Evolutionary conservation across 2,329 filamentous ascomycete genomes (phyloP), one percentile per base, ranked within the genome.

Genomic region (Scedosporium boydii): DNA sequence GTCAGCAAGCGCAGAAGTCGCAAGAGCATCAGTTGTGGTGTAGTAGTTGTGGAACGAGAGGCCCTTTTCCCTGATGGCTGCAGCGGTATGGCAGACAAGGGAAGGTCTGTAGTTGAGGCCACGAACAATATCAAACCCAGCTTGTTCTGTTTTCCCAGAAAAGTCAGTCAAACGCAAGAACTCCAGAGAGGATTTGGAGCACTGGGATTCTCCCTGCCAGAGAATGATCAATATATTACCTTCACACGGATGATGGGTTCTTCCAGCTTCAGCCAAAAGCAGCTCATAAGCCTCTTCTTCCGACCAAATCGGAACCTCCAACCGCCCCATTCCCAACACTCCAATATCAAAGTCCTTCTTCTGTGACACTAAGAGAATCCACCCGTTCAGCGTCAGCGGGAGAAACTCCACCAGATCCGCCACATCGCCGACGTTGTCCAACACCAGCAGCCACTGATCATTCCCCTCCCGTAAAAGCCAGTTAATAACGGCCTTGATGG

Each of bases 401-500:
- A 58, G 34, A 58, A 62, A 62, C 34, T 62, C 60, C 2, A n/a
- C 14, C 34, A 58, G 16, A 26, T 62, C 60, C 2, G 42, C 16
- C 3, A 41, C 60, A 9, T 62, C 38, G 16, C 51, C 23, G 26
- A 62, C 51, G 41, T 62, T 44, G 27, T 62, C 60, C 21, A 62
- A 18, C 14, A 62, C 60, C 18, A 62, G 23, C 42, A 62, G 51
- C 60, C 60, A 62, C 21, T 23, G 51, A 27, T 55, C 29, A n/a
- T 62, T 62, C 18, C 41, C 53, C 7, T 38, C 34, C 23, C 53
- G 41, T 41, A 62, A 18, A 21, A 62, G 53, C 60, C 60, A 62
- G 41, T 41, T 46, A 16, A 34, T 27, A 14, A 62, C 41, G 44
- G 26, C 60, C 60, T 57, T 48, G 38, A 62, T 34, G 6, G 51